A percentile compares a stretch with the other conserved stretches of the same genome.
These are phyloP conservation scores for Epichloe uncinata DNA, from an alignment of 2,329 filamentous ascomycete species.

Conservation along the genomic window DNA sequence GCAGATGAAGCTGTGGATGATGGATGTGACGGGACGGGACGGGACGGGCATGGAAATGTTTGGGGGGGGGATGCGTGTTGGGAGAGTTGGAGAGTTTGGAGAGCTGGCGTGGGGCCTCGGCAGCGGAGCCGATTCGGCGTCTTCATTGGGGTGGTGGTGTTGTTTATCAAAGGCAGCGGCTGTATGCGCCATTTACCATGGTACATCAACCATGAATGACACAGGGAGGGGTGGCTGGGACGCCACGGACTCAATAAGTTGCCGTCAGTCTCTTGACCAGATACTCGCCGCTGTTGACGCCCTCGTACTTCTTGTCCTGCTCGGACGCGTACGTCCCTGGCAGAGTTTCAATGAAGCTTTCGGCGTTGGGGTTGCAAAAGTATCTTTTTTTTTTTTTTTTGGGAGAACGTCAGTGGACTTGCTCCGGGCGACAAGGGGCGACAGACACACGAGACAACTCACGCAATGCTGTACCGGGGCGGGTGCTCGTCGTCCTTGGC, in stretches of 20 bases:
- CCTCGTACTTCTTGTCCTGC: conserved; percentile 63
- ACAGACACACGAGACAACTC: conserved; percentile 16
- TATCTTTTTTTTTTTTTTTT: conserved; percentile 36
- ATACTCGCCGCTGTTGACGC: conserved; percentile 70
- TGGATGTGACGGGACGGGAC: not conserved
- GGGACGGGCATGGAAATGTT: not conserved
- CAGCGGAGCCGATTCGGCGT: not conserved
- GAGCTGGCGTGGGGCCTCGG: conserved; percentile 1
- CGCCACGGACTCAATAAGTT: conserved; percentile 41
- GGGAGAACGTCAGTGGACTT: not conserved
- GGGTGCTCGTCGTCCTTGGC: conserved; percentile 49
- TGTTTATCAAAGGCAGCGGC: too few species aligned
- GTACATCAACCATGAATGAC: too few species aligned
- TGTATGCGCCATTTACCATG: too few species aligned
- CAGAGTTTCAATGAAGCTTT: conserved; percentile 63
- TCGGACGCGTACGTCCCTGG: conserved; percentile 58
- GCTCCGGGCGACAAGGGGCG: not conserved
- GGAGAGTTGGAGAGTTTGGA: not conserved
- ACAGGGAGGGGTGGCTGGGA: too few species aligned
- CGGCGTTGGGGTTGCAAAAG: conserved; percentile 79
- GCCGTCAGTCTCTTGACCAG: conserved; percentile 63
- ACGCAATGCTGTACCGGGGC: conserved; percentile 75
- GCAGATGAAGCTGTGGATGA: not conserved
- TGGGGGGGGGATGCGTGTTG: not conserved
- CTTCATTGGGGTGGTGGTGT: too few species aligned